Evolutionary conservation across 495 filamentous ascomycete genomes (phyloP).

Genomic region (Staphylotrichum longicolle): DNA sequence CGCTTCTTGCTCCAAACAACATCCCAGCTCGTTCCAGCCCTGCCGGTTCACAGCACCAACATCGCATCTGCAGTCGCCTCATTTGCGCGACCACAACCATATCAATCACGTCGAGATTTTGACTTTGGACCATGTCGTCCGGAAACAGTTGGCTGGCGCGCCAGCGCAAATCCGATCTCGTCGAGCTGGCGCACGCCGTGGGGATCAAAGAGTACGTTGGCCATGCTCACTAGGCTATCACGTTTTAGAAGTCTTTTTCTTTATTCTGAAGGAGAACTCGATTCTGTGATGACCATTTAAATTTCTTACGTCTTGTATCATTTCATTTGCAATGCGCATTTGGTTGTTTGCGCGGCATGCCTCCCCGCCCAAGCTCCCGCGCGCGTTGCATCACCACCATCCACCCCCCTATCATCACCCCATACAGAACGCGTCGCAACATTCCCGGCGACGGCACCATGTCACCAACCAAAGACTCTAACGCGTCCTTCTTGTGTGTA

Average conservation of each 20-base stretch:
- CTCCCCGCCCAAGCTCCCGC: background rate
- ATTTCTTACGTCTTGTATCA: too few species aligned
- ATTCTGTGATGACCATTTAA: background rate
- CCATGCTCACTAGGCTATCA: too few species aligned
- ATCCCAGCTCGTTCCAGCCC: background rate
- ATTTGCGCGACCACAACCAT: slow-evolving; percentile 29
- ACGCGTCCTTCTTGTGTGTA: background rate
- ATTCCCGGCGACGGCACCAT: background rate
- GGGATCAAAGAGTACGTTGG: slow-evolving; percentile 66
- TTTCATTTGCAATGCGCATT: background rate
- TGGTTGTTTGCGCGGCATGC: slow-evolving; percentile 6
- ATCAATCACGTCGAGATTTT: slow-evolving; percentile 1
- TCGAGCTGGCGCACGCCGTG: slow-evolving; percentile 69
- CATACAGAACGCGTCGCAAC: slow-evolving; percentile 7
- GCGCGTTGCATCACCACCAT: slow-evolving; percentile 13
- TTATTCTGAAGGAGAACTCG: background rate
- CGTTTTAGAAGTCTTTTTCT: background rate
- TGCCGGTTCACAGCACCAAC: background rate
- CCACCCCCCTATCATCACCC: background rate
- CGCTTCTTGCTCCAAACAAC: slow-evolving; percentile 1
- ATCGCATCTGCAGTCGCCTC: slow-evolving; percentile 35
- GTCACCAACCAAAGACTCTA: background rate
- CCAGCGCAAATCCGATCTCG: slow-evolving; percentile 80
- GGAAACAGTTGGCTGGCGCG: slow-evolving; percentile 70
- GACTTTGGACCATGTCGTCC: slow-evolving; percentile 39